These are phyloP conservation scores for Geranomyces variabilis DNA, from an alignment of 192 early-diverging fungal genomes.

Conservation along the genomic window DNA sequence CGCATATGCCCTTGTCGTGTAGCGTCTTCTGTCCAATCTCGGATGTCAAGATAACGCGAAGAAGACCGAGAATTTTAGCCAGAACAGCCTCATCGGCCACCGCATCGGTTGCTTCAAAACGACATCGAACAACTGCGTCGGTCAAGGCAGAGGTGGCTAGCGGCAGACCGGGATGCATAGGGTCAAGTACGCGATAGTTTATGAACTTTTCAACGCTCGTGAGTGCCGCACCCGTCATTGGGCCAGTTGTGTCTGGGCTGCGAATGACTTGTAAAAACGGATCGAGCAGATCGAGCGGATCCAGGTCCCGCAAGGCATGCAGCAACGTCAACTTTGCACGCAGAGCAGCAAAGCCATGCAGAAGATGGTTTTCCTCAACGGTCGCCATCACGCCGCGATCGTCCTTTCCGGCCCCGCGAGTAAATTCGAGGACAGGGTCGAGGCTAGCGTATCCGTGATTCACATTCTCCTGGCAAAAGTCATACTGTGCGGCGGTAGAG, in stretches of 20 bases:
- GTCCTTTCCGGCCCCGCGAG: constrained; percentile 8
- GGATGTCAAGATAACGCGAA: constrained; percentile 70
- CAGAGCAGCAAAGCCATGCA: constrained; percentile 71
- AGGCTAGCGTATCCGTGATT: constrained; percentile 16
- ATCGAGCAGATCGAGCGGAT: constrained; percentile 72
- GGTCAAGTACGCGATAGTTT: constrained; percentile 75
- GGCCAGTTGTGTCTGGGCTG: constrained; percentile 91
- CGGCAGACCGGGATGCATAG: constrained; percentile 67
- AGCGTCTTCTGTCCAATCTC: constrained; percentile 70
- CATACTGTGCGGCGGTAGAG: constrained; percentile 6
- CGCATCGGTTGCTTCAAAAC: constrained; percentile 93
- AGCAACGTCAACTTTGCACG: constrained; percentile 58
- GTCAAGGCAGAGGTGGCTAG: constrained; percentile 72
- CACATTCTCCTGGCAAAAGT: constrained; percentile 23
- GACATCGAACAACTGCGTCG: constrained; percentile 89
- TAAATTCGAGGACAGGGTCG: constrained; percentile 38
- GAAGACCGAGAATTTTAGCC: constrained; percentile 81
- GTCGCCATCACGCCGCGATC: neutral
- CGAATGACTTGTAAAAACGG: constrained; percentile 94
- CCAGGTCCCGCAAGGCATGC: constrained; percentile 40
- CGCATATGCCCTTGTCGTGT: constrained; percentile 91
- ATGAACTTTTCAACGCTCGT: constrained; percentile 89
- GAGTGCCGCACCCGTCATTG: constrained; percentile 91
- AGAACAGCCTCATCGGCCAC: constrained; percentile 95
- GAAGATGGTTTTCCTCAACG: constrained; percentile 64